Evolutionary conservation across 805 yeast species (phyloP), one percentile per base, ranked within the genome.

Genomic region (Monosporozyma unispora): DNA sequence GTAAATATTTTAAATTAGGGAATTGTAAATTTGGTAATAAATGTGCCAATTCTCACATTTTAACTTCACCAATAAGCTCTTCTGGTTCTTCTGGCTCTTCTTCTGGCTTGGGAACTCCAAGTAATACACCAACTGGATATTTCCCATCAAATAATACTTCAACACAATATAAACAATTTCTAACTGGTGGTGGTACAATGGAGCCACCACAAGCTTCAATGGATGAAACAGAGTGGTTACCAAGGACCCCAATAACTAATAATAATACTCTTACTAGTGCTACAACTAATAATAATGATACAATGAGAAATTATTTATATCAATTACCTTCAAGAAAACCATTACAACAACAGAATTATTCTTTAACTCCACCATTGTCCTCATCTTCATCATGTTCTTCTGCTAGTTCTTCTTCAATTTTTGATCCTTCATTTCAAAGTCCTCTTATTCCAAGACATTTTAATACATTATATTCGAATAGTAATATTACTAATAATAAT

Each of bases 1-100:
- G 99, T 74, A 90, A 89, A 72, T 91, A 90, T 68, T 91, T 87
- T 66, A 93, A 85, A 60, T 87, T 87, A 69, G 98, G 98, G n/a
- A 88, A 89, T 62, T 91, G 99, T 69, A 89, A 89, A 69, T 91
- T 91, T 67, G 99, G 99, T 3, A 72, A 79, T 47, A 90, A 89
- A 61, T 91, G 99, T 71, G 98, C 96, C 1, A 77, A 91, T 60
- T 96, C 95, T 6, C 99, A 91, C 68, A 16, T 22, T 25, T 23
- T 33, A 14, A 18, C 16, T 9, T 7, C 14, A 3, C 9, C 25
- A 3, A 29, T 10, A 5, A 29, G 4, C 14, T 12, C 33, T 29
- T 29, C 33, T 29, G 10, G 4, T 29, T 29, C 12, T 16, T 12
- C 19, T 35, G 11, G 14, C 11, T 37, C 22, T 37, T 19, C 41